A percentile compares a stretch with the other conserved stretches of the same genome.
phyloP scores from a whole-genome alignment of 169 alveolate species.

The Fabrea salina region DNA sequence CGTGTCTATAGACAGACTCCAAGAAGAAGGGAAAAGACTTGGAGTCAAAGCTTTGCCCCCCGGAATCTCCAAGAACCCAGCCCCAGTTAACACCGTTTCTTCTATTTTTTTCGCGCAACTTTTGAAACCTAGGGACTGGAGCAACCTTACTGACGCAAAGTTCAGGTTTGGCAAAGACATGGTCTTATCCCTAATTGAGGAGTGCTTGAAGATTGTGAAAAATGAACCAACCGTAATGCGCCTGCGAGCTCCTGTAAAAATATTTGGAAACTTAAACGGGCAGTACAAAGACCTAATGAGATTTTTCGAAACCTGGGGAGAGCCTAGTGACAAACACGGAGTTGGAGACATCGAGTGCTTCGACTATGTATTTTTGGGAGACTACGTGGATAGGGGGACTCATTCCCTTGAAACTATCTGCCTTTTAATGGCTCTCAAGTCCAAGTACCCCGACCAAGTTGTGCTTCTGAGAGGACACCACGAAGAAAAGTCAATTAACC shows the following conservation, averaged over 20 bases:
- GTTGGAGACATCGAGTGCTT: conserved; percentile 95
- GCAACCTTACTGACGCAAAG: not conserved
- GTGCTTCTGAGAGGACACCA: conserved; percentile 98
- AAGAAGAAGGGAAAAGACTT: conserved; percentile 29
- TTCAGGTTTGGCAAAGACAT: not conserved
- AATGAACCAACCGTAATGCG: not conserved
- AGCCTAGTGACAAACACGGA: conserved; percentile 17
- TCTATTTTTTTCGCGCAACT: not conserved
- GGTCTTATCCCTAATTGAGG: not conserved
- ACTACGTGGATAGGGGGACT: conserved; percentile 98
- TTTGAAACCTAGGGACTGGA: conserved; percentile 13
- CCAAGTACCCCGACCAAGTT: conserved; percentile 93
- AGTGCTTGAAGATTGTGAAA: not conserved
- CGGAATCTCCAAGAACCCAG: not conserved
- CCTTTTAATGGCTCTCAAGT: conserved; percentile 91
- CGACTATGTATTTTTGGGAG: conserved; percentile 98
- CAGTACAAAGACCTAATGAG: conserved; percentile 97
- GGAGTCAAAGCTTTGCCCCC: conserved; percentile 2
- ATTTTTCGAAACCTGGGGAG: conserved; percentile 70
- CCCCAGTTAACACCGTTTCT: not conserved
- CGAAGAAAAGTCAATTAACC: conserved; percentile 97
- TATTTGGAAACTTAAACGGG: conserved; percentile 99
- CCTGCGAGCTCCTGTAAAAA: conserved; percentile 18
- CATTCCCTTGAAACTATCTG: conserved; percentile 92
- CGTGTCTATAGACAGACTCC: not conserved